Conservation (phyloP, 2,329 filamentous ascomycete genomes). For the Aspergillus proliferans region DNA sequence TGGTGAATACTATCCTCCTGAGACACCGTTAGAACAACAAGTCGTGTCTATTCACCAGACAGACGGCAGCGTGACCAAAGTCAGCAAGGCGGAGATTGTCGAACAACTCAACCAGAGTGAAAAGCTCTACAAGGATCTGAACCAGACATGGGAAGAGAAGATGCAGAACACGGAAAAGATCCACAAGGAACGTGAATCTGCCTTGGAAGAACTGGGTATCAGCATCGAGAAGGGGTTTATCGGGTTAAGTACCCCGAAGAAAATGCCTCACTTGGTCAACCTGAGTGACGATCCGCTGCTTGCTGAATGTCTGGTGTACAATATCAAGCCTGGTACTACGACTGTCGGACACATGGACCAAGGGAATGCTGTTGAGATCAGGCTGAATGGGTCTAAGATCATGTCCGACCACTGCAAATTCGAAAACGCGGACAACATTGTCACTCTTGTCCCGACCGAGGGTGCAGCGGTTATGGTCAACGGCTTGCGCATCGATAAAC, state of each 20-base stretch:
- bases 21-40: conserved; percentile 88
- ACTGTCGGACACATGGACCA: conserved; percentile 92
- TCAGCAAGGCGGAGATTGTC: conserved; percentile 96
- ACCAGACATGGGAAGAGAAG: conserved; percentile 99
- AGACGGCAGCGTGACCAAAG: conserved; percentile 85
- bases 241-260: conserved; percentile 91
- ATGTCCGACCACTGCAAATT: conserved; percentile 88
- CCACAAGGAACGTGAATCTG: conserved; percentile 92
- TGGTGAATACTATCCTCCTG: conserved; percentile 84
- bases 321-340: conserved; percentile 89
- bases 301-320: conserved; percentile 95
- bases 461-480: conserved; percentile 99
- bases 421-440: conserved; percentile 85
- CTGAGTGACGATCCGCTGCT: conserved; percentile 89
- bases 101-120: conserved; percentile 95
- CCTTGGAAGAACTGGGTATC: conserved; percentile 92
- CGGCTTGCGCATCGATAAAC: conserved; percentile 78
- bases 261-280: conserved; percentile 98
- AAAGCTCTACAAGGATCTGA: conserved; percentile 90
- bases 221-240: conserved; percentile 99
- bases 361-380: conserved; percentile 76
- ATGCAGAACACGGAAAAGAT: conserved; percentile 91
- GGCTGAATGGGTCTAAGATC: conserved; percentile 89
- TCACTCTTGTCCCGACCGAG: conserved; percentile 83
- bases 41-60: conserved; percentile 87